phyloP scores from a whole-genome alignment of 306 rosid species.

The Astragalus glycyphyllos region DNA sequence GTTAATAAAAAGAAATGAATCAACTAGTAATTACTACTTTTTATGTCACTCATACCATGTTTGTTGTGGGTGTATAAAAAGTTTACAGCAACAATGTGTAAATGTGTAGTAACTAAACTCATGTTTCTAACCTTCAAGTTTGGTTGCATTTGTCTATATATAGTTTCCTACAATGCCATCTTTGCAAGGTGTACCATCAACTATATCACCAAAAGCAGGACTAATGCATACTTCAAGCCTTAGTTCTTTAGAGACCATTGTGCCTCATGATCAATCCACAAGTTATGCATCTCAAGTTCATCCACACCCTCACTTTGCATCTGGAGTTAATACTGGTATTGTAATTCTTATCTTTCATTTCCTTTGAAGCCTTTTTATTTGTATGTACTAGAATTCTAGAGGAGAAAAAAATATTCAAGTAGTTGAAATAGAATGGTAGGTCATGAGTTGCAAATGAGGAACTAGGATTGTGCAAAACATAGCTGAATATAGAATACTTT shows the following conservation, averaged over 20 bases:
- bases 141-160: conserved; percentile 38
- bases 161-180: conserved; percentile 57
- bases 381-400: background rate
- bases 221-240: conserved; percentile 53
- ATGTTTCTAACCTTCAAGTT: conserved; percentile 16
- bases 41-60: no score
- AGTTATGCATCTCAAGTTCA: conserved; percentile 45
- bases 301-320: conserved; percentile 40
- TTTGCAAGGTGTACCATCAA: conserved; percentile 47
- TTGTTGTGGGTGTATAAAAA: no score
- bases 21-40: no score
- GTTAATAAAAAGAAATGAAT: no score
- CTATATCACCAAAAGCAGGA: conserved; percentile 46
- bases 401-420: no score
- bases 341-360: conserved; percentile 38
- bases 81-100: no score
- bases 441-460: no score
- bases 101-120: no score
- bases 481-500: no score
- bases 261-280: conserved; percentile 51
- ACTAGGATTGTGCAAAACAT: no score
- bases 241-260: conserved; percentile 48
- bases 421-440: no score
- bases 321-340: conserved; percentile 55
- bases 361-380: conserved; percentile 12